Evolutionary conservation across 495 filamentous ascomycete genomes (phyloP).

Genomic region (Xylaria flabelliformis): DNA sequence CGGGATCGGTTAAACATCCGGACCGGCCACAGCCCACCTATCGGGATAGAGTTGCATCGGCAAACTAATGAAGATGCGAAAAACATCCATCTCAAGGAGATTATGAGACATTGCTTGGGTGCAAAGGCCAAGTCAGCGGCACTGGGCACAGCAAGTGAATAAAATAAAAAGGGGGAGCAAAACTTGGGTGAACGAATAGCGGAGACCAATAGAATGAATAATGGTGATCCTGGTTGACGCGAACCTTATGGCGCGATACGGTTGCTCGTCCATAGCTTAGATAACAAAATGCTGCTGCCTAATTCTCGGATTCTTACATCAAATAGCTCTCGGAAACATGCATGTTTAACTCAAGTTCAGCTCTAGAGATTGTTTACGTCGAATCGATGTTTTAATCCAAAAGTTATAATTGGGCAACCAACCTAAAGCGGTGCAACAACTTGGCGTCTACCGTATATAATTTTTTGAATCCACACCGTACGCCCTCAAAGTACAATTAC

Average conservation of each 20-base stretch:
- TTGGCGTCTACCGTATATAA: background rate
- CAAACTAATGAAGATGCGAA: background rate
- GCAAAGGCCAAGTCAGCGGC: background rate
- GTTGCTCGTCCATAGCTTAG: background rate
- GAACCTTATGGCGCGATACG: background rate
- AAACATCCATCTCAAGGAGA: background rate
- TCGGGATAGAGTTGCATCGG: background rate
- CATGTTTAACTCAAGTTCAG: background rate
- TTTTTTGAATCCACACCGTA: background rate
- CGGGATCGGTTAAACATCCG: conserved; percentile 22
- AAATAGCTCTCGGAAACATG: background rate
- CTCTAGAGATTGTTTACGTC: background rate
- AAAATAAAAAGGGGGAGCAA: background rate
- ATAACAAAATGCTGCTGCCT: background rate
- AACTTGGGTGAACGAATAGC: background rate
- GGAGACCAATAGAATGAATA: background rate
- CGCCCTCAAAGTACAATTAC: background rate
- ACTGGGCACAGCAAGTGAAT: too few species aligned
- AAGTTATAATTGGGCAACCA: background rate
- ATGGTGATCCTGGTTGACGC: background rate
- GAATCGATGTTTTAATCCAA: background rate
- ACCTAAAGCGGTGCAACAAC: background rate
- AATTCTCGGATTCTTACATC: background rate
- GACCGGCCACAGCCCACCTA: background rate
- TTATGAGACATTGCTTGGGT: background rate